These are phyloP conservation scores for Acacia acuminata DNA, from an alignment of 306 rosid species.

Conservation along the genomic window DNA sequence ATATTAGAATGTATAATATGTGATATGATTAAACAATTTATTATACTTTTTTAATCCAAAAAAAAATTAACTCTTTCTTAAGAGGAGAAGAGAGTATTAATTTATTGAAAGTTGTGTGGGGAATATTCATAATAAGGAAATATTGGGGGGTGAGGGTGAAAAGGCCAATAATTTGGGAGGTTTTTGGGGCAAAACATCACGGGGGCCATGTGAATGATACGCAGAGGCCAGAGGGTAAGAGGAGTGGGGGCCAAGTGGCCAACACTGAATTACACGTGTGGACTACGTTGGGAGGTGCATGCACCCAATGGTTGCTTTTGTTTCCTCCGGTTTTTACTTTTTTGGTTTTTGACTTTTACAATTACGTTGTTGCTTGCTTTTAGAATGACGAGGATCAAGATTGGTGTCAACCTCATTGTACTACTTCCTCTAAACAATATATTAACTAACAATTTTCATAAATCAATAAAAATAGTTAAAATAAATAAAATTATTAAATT, in stretches of 20 bases:
- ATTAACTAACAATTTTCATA: too few relatives aligned
- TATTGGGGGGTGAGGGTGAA: background rate
- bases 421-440: too few relatives aligned
- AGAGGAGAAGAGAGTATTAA: background rate
- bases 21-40: too few relatives aligned
- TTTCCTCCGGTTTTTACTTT: background rate
- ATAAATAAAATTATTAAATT: too few relatives aligned
- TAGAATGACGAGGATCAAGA: background rate
- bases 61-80: too few relatives aligned
- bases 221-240: background rate
- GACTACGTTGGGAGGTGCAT: slow-evolving; percentile 3
- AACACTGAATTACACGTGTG: background rate
- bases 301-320: slow-evolving; percentile 7
- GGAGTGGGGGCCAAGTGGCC: background rate
- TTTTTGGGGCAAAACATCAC: background rate
- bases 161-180: background rate
- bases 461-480: too few relatives aligned
- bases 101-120: background rate
- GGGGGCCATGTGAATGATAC: background rate
- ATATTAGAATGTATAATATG: too few relatives aligned
- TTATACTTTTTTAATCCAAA: too few relatives aligned
- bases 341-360: background rate
- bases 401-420: too few relatives aligned
- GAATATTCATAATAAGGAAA: background rate
- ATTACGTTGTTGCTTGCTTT: background rate